phyloP scores from a whole-genome alignment of 495 filamentous ascomycete species.

The Oidiodendron maius region DNA sequence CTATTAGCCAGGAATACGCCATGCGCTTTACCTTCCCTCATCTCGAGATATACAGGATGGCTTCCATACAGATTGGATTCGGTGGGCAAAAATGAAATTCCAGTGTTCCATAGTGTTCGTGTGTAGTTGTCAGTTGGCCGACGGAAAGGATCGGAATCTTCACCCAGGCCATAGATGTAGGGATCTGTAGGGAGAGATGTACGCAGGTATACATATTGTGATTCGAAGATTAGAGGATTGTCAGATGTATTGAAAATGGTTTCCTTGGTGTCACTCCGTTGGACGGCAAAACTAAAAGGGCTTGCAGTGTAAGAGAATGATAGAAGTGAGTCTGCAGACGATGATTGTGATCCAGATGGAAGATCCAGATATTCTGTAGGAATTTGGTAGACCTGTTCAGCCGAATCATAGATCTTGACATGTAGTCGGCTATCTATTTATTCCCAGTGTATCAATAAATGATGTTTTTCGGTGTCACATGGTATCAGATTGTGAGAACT shows the following conservation, averaged over 20 bases:
- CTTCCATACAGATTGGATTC: constrained; percentile 75
- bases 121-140: constrained; percentile 68
- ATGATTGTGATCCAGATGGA: constrained; percentile 32
- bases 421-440: too few species aligned
- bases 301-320: constrained; percentile 55
- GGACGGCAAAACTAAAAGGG: constrained; percentile 71
- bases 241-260: constrained; percentile 71
- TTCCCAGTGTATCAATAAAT: too few species aligned
- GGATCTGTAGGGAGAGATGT: constrained; percentile 67
- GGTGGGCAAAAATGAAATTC: constrained; percentile 58
- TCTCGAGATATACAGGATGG: constrained; percentile 83
- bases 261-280: constrained; percentile 55
- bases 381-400: constrained; percentile 63
- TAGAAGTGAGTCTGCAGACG: constrained; percentile 34
- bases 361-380: constrained; percentile 60
- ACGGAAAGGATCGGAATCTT: constrained; percentile 70
- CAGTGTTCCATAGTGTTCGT: constrained; percentile 62
- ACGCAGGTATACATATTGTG: constrained; percentile 73
- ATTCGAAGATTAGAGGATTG: constrained; percentile 64
- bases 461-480: too few species aligned
- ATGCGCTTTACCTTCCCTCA: too few species aligned
- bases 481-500: too few species aligned
- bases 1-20: too few species aligned
- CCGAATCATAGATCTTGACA: constrained; percentile 63
- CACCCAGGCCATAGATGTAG: constrained; percentile 78